Evolutionary conservation across 805 yeast genomes (phyloP).

Genomic region (Wickerhamiella azyma): DNA sequence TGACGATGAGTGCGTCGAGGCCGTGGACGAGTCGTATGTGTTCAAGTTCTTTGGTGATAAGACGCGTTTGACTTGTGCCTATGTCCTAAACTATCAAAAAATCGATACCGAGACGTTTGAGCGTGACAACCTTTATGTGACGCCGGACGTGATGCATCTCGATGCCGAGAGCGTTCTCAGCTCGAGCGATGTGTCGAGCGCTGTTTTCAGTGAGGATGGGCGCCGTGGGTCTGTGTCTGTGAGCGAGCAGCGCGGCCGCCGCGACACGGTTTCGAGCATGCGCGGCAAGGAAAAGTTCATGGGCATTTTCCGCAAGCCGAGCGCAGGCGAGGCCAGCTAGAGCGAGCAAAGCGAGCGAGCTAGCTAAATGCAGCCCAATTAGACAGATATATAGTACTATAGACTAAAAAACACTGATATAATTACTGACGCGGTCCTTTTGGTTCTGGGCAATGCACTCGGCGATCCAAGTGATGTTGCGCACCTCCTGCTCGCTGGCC

Average conservation of each 20-base stretch:
- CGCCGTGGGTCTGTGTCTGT: not conserved
- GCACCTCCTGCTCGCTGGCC: conserved; percentile 89
- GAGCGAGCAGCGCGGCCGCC: not conserved
- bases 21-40: conserved; percentile 72
- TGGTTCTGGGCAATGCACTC: conserved; percentile 99
- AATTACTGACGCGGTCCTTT: conserved; percentile 82
- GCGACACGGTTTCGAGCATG: not conserved
- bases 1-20: conserved; percentile 91
- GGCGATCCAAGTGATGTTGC: conserved; percentile 98
- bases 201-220: conserved; percentile 3
- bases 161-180: conserved; percentile 3
- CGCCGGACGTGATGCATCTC: conserved; percentile 5
- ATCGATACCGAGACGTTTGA: conserved; percentile 21
- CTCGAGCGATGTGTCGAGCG: conserved; percentile 3
- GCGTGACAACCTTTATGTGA: conserved; percentile 8
- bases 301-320: conserved; percentile 3
- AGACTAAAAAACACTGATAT: conserved; percentile 64
- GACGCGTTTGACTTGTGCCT: conserved; percentile 82
- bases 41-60: conserved; percentile 78
- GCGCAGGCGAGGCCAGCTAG: not conserved
- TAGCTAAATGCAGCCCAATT: too few species aligned
- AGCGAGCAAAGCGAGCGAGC: too few species aligned
- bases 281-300: conserved; percentile 1
- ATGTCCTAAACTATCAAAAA: conserved; percentile 69
- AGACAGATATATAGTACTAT: too few species aligned